Evolutionary conservation across 176 grass and related monocot species (phyloP), one percentile per base, ranked within the genome.

Genomic region (Oryza brachyantha): DNA sequence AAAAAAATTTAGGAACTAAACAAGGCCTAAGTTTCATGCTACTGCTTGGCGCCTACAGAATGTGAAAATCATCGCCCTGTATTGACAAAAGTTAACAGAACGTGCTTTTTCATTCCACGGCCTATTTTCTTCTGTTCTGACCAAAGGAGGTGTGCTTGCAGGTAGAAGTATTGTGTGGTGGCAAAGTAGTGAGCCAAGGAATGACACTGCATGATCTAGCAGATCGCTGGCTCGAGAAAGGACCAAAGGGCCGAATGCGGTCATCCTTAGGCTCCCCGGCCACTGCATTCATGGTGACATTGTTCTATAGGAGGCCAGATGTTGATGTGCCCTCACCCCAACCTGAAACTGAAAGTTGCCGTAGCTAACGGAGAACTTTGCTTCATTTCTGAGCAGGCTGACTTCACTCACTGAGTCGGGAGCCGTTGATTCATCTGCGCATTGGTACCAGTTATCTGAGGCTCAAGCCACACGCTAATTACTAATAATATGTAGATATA

Each of bases 241-340:
- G 58, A 46, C 60, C 79, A 25, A 68, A 87, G 35, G 72, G 61
- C 26, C 84, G 57, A 67, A 54, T 94, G 62, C 76, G 69, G 8
- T 67, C 80, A 28, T 63, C 73, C 4, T 77, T 86, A 45, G 82
- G 72, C 58, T 46, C 72, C 22, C 65, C 76, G n/a, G 87, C 87
- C 4, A 29, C 82, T 24, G 72, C 72, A 55, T 81, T 89, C 28
- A 50, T 85, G n/a, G 59, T 72, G 29, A 81, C 48, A 1, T 7
- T 89, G 13, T 80, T 81, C 46, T 89, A 89, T 22, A 38, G 82
- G 29, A 84, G 87, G 66, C 61, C 87, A 66, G 82, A 35, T 32
- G 19, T 36, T n/a, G 82, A 35, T 32, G 19, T 36, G 29, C 59
- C 29, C 2, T 2, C 60, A 11, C 32, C 69, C 48, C 19, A 6